Base-by-base conservation (phyloP, 208 protist species). In the Crithidia sp. region DNA sequence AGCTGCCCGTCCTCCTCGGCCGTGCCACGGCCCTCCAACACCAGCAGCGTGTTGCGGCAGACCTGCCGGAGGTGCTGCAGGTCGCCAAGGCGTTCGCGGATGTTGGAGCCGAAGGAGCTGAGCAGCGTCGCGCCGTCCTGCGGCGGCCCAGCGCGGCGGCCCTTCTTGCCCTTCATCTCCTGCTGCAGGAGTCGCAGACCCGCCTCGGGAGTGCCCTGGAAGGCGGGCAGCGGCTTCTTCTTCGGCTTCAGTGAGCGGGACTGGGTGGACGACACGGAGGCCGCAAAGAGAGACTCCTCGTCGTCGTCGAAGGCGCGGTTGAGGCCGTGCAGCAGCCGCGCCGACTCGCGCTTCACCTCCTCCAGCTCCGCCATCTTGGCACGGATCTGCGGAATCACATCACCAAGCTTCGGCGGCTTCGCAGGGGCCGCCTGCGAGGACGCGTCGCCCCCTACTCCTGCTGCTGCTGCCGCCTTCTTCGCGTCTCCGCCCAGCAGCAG, bases 141-240 rank as follows among this genome's bases (percentile, higher is more conserved):
- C 40, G 54, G 53, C 74, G 85, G n/a, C 64, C 63, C 41, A 66
- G 70, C 37, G 55, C 58, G 40, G 68, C 44, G 65, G 61, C 54
- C 55, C 40, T 61, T 60, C 44, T 65, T 72, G 1, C 66, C 43
- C 41, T 72, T 62, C 7, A 67, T 74, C 17, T 82, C 57, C 39
- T 74, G 71, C 60, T 79, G 75, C 61, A 76, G 64, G 14, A 84
- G 77, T 5, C 45, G 62, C 67, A 76, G 49, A 0, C 74, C 64
- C 5, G 76, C 56, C 45, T 59, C 71, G 5, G 57, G 54, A 17
- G 62, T 73, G 52, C 71, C 41, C 36, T 81, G 60, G 10, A 78
- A 47, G 19, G 79, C 77, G 2, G 85, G 67, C 13, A 86, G 47
- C 0, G 85, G 85, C 73, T 93, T 90, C 52, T 76, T 83, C 66